Base-by-base conservation (phyloP, 169 alveolate genomes). In the Cryptosporidium sp. region DNA sequence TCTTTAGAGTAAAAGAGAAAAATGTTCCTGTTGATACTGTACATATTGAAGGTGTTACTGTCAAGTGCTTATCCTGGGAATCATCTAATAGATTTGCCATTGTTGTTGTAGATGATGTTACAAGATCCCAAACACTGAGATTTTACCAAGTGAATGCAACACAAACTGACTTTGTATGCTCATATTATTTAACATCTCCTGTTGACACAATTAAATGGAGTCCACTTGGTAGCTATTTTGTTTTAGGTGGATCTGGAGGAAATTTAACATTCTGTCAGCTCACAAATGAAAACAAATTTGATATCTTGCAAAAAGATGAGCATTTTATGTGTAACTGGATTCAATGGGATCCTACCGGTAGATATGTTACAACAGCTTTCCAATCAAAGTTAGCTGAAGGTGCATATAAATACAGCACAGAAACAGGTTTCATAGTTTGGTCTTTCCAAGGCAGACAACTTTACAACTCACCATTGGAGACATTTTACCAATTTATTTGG, bases 21-120 rank as follows among this genome's bases (percentile, higher is more conserved):
- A 92, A 95, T 72, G 93, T 96, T 18, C 98, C 98, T 8, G 98
- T 96, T 16, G 98, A 96, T 85, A 96, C 96, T 70, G 91, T 96
- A 33, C 97, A 96, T 70, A 94, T 96, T 42, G 96, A 94, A 84
- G 98, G 94, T 26, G 96, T 95, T n/a, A 92, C 95, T 18, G 96
- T 95, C 23, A 94, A 92, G 75, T 95, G 94, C 58, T 92, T 96
- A 45, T 96, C 95, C 91, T 96, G 98, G 98, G 98, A 96, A 67
- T 69, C 91, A 67, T 94, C 96, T 87, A 96, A 94, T 85, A 70
- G 98, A 65, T 96, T 96, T 75, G 98, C 96, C 33, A 84, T 96
- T 70, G 94, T 95, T 8, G 97, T 96, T 21, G 94, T 94, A 72
- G 97, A 96, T 84, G 98, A 96, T 62, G 94, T 87, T 21, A 95